Base-by-base conservation (phyloP, 352 stramenopile genomes). In the Achlya hypogyna region DNA sequence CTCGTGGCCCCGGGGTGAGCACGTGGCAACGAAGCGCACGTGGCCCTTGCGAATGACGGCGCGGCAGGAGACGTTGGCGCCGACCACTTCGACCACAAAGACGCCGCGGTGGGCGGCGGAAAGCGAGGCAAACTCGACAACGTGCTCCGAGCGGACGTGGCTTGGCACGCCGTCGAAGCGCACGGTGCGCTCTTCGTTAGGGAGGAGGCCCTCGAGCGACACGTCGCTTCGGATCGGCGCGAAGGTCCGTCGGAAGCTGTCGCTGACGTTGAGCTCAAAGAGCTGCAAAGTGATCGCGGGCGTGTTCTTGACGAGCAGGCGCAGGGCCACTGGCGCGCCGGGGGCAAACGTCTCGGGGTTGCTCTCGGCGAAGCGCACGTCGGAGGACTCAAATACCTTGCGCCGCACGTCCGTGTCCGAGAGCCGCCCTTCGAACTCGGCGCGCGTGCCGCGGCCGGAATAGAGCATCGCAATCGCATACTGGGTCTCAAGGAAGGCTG, bases 1-100 rank as follows among this genome's bases (percentile, higher is more conserved):
- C 53, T 85, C 73, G 29, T 87, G 76, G 9, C 80, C 80, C 65
- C 69, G 65, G 20, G 54, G 63, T 0, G 80, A 83, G 25, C 83
- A 69, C 18, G 71, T 63, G 51, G 86, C 72, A 5, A 85, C 70
- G 38, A 82, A 72, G 20, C 75, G 78, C 22, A 88, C 69, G 65
- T 79, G 79, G 1, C 79, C 79, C 47, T 83, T 86, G 5, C 79
- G 75, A 27, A 88, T 31, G 20, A 88, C 80, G 6, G 79, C 79
- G 12, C 79, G 74, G 29, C 79, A 88, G 1, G 78, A 79, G 23
- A 75, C 72, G 29, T 77, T 74, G 25, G 79, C 81, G 49, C 82
- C 78, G 32, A 88, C 76, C 8, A 88, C 70, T 69, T 88, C 79
- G 4, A 88, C 78, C 12, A 88, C 75, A 53, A 82, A 88, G 6